Evolutionary conservation across 108 stramenopile genomes (phyloP).

Genomic region (Fistulifera solaris): DNA sequence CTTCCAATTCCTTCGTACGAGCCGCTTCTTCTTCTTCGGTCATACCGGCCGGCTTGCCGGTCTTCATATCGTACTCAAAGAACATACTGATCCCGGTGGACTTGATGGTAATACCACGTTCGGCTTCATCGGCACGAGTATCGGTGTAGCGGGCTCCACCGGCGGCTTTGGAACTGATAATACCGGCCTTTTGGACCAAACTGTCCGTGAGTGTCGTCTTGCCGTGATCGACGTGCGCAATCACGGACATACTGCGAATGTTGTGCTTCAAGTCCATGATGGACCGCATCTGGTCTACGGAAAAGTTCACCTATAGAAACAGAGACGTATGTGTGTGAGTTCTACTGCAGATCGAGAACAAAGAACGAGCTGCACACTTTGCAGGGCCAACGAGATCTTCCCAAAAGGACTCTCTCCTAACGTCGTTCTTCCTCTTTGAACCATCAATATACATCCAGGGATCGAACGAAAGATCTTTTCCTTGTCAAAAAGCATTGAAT

Average conservation of each 20-base stretch:
- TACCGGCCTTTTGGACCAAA: constrained; percentile 99
- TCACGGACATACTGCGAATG: constrained; percentile 99
- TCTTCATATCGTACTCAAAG: constrained; percentile 98
- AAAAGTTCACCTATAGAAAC: constrained; percentile 91
- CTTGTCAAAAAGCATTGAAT: no score
- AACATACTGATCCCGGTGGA: constrained; percentile 99
- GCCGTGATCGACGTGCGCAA: constrained; percentile 99
- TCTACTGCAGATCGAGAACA: no score
- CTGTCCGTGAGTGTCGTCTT: constrained; percentile 99
- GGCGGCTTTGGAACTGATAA: constrained; percentile 98
- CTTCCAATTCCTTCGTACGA: constrained; percentile 35
- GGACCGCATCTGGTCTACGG: constrained; percentile 98
- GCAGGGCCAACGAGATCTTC: no score
- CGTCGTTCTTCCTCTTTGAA: no score
- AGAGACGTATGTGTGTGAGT: not conserved
- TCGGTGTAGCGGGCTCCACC: constrained; percentile 99
- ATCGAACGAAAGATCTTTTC: no score
- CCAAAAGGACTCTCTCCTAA: no score
- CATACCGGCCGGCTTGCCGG: constrained; percentile 63
- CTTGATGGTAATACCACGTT: constrained; percentile 99
- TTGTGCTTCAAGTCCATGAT: constrained; percentile 99
- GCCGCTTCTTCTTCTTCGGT: constrained; percentile 63
- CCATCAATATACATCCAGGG: no score
- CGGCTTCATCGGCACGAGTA: constrained; percentile 99
- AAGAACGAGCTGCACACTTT: no score